Evolutionary conservation across 441 rosid species (phyloP), one percentile per base, ranked within the genome.

Genomic region (Gossypium laxum): DNA sequence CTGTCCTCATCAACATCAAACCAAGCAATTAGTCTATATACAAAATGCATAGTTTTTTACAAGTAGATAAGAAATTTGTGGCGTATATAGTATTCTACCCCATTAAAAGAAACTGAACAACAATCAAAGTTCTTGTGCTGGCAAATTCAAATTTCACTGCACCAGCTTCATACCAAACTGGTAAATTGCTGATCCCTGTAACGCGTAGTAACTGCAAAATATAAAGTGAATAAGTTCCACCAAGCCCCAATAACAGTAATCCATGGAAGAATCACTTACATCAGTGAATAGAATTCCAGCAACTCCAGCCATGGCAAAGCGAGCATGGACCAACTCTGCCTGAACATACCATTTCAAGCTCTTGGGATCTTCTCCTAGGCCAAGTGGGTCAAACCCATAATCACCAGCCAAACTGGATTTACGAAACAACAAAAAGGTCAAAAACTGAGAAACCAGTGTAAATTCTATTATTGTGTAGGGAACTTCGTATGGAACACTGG

Each of bases 271-370:
- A 11, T 17, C 4, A 68, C 86, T 81, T 74, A 86, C 97, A 70
- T 93, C 98, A 0, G 98, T 93, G 72, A 90, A 88, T 43, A 93
- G 90, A 82, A 93, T 93, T 61, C 96, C 97, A 2, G 93, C 97
- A 74, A 88, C 89, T 62, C 97, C 98, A 4, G 85, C 86, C 98
- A 88, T 91, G 3, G 98, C 97, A 74, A 93, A 93, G 76, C 98
- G 96, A 69, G 92, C 72, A 72, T 89, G 98, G 59, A 91, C 95
- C 74, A 91, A 78, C 81, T 93, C 96, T 48, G 98, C 98, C 83
- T 93, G 96, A 71, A 91, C 98, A 62, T 88, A 93, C 98, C 96
- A 93, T 75, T 82, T 91, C 81, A 91, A 89, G 88, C 92, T 90
- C 43, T 85, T 84, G 0, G 92, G 95, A 71, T 91, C 90, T 71